Evolutionary conservation across 192 early-diverging fungal genomes (phyloP).

Genomic region (Coemansia pectinata): DNA sequence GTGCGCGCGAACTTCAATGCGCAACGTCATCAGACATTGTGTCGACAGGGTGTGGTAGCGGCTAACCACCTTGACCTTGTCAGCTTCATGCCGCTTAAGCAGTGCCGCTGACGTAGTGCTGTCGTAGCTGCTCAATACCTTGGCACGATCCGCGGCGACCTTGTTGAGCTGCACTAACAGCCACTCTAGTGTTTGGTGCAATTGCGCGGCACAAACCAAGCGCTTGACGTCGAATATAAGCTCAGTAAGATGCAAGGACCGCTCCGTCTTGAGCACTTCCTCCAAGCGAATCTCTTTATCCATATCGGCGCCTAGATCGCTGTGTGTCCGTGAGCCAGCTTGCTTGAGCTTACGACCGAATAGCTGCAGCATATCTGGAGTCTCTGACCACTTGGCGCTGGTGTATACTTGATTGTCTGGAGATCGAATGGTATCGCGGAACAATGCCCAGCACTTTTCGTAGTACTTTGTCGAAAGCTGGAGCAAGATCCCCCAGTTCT

Average conservation of each 20-base stretch:
- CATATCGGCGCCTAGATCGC: constrained; percentile 13
- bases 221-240: constrained; percentile 84
- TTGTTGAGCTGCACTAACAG: constrained; percentile 36
- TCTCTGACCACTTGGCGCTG: constrained; percentile 64
- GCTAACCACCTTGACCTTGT: constrained; percentile 50
- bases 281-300: constrained; percentile 76
- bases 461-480: constrained; percentile 49
- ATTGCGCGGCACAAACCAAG: constrained; percentile 67
- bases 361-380: constrained; percentile 61
- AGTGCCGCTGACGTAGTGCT: constrained; percentile 57
- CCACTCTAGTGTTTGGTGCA: constrained; percentile 84
- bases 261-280: constrained; percentile 74
- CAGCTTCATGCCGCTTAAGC: constrained; percentile 47
- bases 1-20: constrained; percentile 83
- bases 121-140: constrained; percentile 31
- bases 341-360: constrained; percentile 54
- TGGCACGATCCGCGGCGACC: constrained; percentile 27
- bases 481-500: constrained; percentile 47
- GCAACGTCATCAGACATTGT: constrained; percentile 76
- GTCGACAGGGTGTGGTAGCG: constrained; percentile 75
- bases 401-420: constrained; percentile 45
- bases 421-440: constrained; percentile 50
- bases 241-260: constrained; percentile 74
- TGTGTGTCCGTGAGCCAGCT: neutral
- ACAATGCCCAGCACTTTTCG: constrained; percentile 40